A percentile compares a stretch with the other conserved stretches of the same genome.
Evolutionary conservation across 2,329 filamentous ascomycete genomes (phyloP).

Genomic region (Cyphellophora attinorum): DNA sequence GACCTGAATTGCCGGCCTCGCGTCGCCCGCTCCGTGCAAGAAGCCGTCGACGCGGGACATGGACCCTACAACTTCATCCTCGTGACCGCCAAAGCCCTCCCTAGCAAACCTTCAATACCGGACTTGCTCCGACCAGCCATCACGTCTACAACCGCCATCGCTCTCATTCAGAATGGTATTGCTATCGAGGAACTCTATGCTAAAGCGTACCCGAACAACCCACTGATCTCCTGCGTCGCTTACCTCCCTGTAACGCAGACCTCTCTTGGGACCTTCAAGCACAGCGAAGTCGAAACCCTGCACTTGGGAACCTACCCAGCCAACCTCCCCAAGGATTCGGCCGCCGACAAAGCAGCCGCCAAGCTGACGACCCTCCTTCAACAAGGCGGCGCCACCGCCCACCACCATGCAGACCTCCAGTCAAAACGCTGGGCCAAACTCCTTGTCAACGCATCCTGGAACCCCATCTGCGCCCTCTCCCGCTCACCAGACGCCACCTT

Average conservation of each 20-base stretch:
- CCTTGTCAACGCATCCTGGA: constrained; percentile 52
- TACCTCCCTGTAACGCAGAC: constrained; percentile 46
- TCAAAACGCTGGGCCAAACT: constrained; percentile 51
- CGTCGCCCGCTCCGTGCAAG: constrained; percentile 14
- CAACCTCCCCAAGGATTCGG: constrained; percentile 12
- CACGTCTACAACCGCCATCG: constrained; percentile 38
- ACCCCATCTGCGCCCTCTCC: constrained; percentile 49
- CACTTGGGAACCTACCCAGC: constrained; percentile 25
- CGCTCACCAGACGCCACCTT: constrained; percentile 44
- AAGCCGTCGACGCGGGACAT: constrained; percentile 11
- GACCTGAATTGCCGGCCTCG: constrained; percentile 18
- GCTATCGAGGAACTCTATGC: constrained; percentile 49
- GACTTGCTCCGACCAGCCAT: constrained; percentile 31
- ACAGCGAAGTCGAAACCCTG: constrained; percentile 37
- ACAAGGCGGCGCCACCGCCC: constrained; percentile 35
- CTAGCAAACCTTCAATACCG: constrained; percentile 25
- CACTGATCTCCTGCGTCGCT: constrained; percentile 47
- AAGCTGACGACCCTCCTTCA: constrained; percentile 33
- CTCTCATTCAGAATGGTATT: constrained; percentile 54
- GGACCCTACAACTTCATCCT: constrained; percentile 38
- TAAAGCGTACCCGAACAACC: constrained; percentile 38
- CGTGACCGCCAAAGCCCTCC: constrained; percentile 38
- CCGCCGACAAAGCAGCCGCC: constrained; percentile 22
- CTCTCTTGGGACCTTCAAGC: constrained; percentile 36
- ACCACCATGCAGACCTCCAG: constrained; percentile 47